Evolutionary conservation across 108 stramenopile species (phyloP), one percentile per base, ranked within the genome.

Genomic region (Fragilariopsis cylindrus): DNA sequence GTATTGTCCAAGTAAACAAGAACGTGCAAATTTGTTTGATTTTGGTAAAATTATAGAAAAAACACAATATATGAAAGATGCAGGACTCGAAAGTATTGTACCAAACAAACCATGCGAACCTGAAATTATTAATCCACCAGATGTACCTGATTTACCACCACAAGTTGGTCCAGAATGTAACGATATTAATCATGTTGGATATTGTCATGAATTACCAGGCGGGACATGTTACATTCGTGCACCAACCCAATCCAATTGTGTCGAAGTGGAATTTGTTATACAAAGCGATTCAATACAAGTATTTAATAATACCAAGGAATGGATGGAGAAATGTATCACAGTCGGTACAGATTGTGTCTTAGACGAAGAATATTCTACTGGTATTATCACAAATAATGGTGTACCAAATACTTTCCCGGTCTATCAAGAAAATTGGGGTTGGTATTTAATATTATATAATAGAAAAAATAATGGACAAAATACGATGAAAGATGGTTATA

Each of bases 191-290:
- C 50, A 52, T 52, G 50, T 52, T 3, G 50, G 50, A 13, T 52
- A 52, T 13, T 52, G 50, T 11, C 7, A 41, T 18, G 58, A 60
- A 30, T 40, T 60, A 3, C 16, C 5, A 30, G 9, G 11, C 18
- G 58, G 19, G n/a, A 60, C 58, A 7, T 60, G 58, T 30, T 60
- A 60, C 58, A 60, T 60, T 11, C 5, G 19, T 3, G 58, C 39
- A 21, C 16, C 58, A 4, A 18, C 5, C n/a, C 40, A 60, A 30
- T 19, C 9, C 55, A 30, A 30, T 30, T 60, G 58, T 40, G 39
- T 40, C 4, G 58, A 18, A 9, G 16, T 60, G 0, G 58, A 60
- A 9, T 60, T 60, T 30, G 58, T 60, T 40, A n/a, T 21, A 0
- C 9, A 18, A 0, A 11, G 19, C 55, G 11, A 19, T 9, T 9